Evolutionary conservation across 2,329 filamentous ascomycete genomes (phyloP).

Genomic region (Botryosphaeria dothidea): DNA sequence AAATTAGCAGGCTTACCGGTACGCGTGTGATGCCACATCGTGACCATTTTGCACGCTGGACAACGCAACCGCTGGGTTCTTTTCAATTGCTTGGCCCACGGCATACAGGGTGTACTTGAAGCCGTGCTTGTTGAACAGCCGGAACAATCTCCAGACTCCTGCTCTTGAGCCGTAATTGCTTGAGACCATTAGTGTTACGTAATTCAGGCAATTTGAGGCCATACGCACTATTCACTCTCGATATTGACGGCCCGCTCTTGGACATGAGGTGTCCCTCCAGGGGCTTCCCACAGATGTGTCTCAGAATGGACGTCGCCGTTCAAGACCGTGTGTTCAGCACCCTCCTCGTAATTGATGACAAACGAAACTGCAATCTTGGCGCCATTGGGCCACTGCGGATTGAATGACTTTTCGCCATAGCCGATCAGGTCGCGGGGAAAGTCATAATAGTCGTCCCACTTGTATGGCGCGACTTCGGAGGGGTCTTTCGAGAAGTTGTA

Average conservation of each 20-base stretch:
- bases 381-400: slow-evolving; percentile 37
- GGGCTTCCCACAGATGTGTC: slow-evolving; percentile 34
- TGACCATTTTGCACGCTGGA: slow-evolving; percentile 52
- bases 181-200: not conserved
- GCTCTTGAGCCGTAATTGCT: slow-evolving; percentile 51
- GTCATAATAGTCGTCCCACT: slow-evolving; percentile 30
- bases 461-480: slow-evolving; percentile 27
- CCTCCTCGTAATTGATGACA: slow-evolving; percentile 42
- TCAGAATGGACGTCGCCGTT: slow-evolving; percentile 36
- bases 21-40: slow-evolving; percentile 49
- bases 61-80: slow-evolving; percentile 50
- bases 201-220: not conserved
- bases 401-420: slow-evolving; percentile 43
- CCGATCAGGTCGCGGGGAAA: slow-evolving; percentile 44
- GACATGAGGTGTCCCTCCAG: slow-evolving; percentile 32
- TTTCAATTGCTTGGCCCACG: slow-evolving; percentile 51
- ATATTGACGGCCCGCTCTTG: slow-evolving; percentile 49
- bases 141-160: slow-evolving; percentile 53
- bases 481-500: slow-evolving; percentile 7
- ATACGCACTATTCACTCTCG: slow-evolving; percentile 47
- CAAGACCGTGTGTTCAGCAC: slow-evolving; percentile 34
- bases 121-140: slow-evolving; percentile 49
- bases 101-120: slow-evolving; percentile 56
- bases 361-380: slow-evolving; percentile 41
- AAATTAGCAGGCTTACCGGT: not conserved